These are phyloP conservation scores for Solanum gracilifrons DNA, from an alignment of 257 asterid species.

Conservation along the genomic window DNA sequence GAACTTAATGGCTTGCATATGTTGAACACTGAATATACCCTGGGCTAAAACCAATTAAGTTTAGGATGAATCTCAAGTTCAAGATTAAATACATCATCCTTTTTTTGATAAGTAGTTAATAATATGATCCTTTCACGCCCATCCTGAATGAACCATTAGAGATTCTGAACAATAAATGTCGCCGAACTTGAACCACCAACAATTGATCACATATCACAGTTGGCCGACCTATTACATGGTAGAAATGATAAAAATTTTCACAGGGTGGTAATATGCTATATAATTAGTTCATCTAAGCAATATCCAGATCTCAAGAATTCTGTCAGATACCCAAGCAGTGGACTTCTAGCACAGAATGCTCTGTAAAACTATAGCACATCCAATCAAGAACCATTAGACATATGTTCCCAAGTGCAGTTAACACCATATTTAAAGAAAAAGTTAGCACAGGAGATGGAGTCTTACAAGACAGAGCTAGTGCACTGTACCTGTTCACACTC, in stretches of 20 bases:
- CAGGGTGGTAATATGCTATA: neutral
- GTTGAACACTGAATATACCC: neutral
- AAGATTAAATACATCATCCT: neutral
- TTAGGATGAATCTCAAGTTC: neutral
- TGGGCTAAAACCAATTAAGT: neutral
- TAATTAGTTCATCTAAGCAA: neutral
- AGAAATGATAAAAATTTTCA: neutral
- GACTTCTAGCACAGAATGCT: neutral
- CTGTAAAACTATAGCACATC: neutral
- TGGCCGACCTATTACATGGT: neutral
- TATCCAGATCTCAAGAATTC: neutral
- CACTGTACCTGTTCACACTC: conserved; percentile 84
- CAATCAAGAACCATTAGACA: neutral
- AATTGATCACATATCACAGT: neutral
- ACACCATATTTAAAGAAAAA: neutral
- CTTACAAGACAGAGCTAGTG: neutral
- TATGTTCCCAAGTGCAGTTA: neutral
- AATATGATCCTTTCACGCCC: neutral
- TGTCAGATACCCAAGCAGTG: neutral
- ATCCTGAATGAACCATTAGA: neutral
- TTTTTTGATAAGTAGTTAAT: neutral
- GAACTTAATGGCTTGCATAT: neutral
- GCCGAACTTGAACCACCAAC: neutral
- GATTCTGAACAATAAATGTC: neutral
- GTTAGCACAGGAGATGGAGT: neutral